Evolutionary conservation across 2,329 filamentous ascomycete species (phyloP), one percentile per base, ranked within the genome.

Genomic region (Nemania abortiva): DNA sequence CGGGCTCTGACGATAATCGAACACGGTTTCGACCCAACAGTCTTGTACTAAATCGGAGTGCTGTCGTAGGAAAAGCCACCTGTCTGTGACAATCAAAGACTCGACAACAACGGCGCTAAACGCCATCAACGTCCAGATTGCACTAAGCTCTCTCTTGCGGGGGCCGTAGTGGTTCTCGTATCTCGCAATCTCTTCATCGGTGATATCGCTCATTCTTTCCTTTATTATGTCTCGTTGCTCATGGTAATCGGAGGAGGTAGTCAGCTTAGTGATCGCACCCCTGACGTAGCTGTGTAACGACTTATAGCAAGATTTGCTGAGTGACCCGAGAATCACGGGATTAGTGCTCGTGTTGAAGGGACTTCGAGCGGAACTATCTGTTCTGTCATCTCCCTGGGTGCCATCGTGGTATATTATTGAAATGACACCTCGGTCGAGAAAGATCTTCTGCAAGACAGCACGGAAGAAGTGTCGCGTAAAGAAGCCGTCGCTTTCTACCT

Each of bases 111-210:
- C 89, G 2, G 95, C 95, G 79, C 94, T 97, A 76, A 97, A 98
- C 0, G 96, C 95, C 95, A 99, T 99, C 75, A 99, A 80, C 74
- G 89, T 94, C 96, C 96, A 99, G 68, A 97, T 89, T 7, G 97
- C 87, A 76, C 92, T 94, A 47, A 99, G 82, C 77, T 98, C 92
- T 74, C 94, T 92, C 82, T 92, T 93, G 63, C 91, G 85, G 47
- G 85, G 84, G 34, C 79, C 79, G 80, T 91, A 98, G 50, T 81
- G 78, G 10, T 78, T 76, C 76, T 92, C 91, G 78, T 98, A 99
- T 15, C 74, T 80, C 10, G 86, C 84, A 56, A 98, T 91, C 71
- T 95, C 91, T 47, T 91, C 90, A 73, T 97, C 93, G 0, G 89
- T 92, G 69, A 98, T 84, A 20, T 81, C 82, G 0, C 81, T 84